phyloP scores from a whole-genome alignment of 208 protist genomes.

The Acanthamoeba healyi region DNA sequence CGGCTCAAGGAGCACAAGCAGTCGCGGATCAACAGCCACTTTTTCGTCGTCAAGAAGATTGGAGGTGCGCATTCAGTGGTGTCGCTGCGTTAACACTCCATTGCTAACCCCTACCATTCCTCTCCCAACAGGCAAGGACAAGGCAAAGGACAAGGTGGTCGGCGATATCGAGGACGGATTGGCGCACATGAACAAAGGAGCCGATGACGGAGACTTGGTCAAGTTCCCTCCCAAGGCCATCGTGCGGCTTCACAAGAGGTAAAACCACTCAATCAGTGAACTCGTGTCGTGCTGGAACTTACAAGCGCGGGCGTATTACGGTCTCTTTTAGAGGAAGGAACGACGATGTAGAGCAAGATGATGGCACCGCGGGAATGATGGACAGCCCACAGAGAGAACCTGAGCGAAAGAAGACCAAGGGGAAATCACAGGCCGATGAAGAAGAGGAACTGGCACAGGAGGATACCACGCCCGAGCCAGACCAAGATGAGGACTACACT shows the following conservation, averaged over 20 bases:
- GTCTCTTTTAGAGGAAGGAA: background rate
- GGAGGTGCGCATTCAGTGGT: background rate
- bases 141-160: background rate
- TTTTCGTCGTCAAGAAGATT: constrained; percentile 68
- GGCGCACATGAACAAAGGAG: constrained; percentile 13
- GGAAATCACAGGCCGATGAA: constrained; percentile 45
- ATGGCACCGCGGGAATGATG: constrained; percentile 70
- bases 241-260: constrained; percentile 67
- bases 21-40: constrained; percentile 78
- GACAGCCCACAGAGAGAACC: background rate
- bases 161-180: constrained; percentile 85
- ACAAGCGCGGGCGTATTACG: background rate
- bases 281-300: background rate
- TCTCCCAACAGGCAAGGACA: constrained; percentile 5
- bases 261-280: background rate
- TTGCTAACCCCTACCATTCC: background rate
- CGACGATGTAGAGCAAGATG: constrained; percentile 37
- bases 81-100: background rate
- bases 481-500: constrained; percentile 42
- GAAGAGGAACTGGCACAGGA: constrained; percentile 9
- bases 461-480: constrained; percentile 53
- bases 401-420: constrained; percentile 61
- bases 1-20: constrained; percentile 88
- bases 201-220: constrained; percentile 1
- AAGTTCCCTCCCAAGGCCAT: constrained; percentile 68